Evolutionary conservation across 2,329 filamentous ascomycete genomes (phyloP).

Genomic region (Thelonectria discophora): DNA sequence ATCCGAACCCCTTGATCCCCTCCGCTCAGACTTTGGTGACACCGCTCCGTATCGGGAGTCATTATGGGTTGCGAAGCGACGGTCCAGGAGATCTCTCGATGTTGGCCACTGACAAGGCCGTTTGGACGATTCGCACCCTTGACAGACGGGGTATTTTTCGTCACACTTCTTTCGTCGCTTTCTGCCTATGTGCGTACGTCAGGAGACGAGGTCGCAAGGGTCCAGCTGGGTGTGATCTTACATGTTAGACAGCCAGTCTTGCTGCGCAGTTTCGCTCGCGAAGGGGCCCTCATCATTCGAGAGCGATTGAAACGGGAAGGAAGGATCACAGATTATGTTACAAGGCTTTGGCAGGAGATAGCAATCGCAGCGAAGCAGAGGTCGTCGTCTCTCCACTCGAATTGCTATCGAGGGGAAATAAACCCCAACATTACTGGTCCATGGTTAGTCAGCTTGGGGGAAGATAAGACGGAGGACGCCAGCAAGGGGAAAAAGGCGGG

Average conservation of each 20-base stretch:
- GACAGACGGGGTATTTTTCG: conserved; percentile 25
- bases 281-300: conserved; percentile 3
- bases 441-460: too few species aligned
- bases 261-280: conserved; percentile 21
- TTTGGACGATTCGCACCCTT: conserved; percentile 8
- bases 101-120: conserved; percentile 30
- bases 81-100: conserved; percentile 26
- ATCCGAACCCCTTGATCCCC: neutral
- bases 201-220: neutral
- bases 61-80: conserved; percentile 23
- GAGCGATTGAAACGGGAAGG: neutral
- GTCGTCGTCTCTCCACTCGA: too few species aligned
- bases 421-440: too few species aligned
- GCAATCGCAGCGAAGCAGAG: too few species aligned
- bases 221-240: conserved; percentile 3
- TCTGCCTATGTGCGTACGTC: conserved; percentile 20
- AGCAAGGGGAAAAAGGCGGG: neutral
- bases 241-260: conserved; percentile 35
- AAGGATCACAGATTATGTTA: neutral
- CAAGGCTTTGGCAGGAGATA: neutral
- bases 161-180: conserved; percentile 35
- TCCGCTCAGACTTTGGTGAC: neutral
- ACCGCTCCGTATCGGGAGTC: conserved; percentile 16
- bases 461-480: too few species aligned
- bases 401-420: too few species aligned